These are phyloP conservation scores for Hypoxylon cercidicola DNA, from an alignment of 495 filamentous ascomycete genomes.

Conservation along the genomic window DNA sequence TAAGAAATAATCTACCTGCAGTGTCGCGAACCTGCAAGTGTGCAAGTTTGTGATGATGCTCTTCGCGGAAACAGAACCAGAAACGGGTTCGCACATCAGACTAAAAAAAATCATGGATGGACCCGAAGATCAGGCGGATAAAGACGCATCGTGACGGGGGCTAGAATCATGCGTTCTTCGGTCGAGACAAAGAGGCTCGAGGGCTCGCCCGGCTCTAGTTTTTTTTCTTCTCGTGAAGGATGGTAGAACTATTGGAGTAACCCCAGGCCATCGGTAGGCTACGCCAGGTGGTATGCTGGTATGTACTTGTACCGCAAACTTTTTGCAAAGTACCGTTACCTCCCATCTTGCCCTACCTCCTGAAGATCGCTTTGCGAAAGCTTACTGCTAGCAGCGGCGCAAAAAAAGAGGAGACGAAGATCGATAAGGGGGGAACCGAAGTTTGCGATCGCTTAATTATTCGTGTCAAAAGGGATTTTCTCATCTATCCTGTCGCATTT, in stretches of 20 bases:
- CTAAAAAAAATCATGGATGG: slow-evolving; percentile 21
- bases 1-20: slow-evolving; percentile 13
- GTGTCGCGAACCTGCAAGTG: neutral
- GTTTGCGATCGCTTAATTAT: slow-evolving; percentile 3
- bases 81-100: slow-evolving; percentile 11
- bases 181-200: slow-evolving; percentile 1
- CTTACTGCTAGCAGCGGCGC: slow-evolving; percentile 13
- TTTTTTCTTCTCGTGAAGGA: slow-evolving; percentile 21
- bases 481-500: slow-evolving; percentile 2
- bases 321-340: slow-evolving; percentile 35
- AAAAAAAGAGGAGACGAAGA: slow-evolving; percentile 11
- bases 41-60: slow-evolving; percentile 3
- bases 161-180: slow-evolving; percentile 35
- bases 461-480: slow-evolving; percentile 21
- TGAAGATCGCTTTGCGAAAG: slow-evolving; percentile 26
- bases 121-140: slow-evolving; percentile 35
- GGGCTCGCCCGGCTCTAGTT: slow-evolving; percentile 15
- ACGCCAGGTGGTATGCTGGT: too few relatives aligned
- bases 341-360: slow-evolving; percentile 12
- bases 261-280: slow-evolving; percentile 1
- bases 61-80: slow-evolving; percentile 16
- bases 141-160: slow-evolving; percentile 25
- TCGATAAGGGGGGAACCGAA: slow-evolving; percentile 2
- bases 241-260: slow-evolving; percentile 27
- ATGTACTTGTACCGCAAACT: slow-evolving; percentile 26